phyloP scores from a whole-genome alignment of 306 rosid species.

The Prunus persica region Prunus_persica_NCBIv2 NC_034009.1:6116001-6116500 shows the following conservation, averaged over 20 bases:
- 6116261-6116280: slow-evolving; percentile 87
- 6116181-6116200: not conserved
- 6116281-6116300: slow-evolving; percentile 98
- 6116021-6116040: too few relatives aligned
- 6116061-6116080: too few relatives aligned
- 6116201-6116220: slow-evolving; percentile 2
- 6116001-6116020: too few relatives aligned
- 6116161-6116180: not conserved
- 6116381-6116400: not conserved
- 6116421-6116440: not conserved
- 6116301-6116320: slow-evolving; percentile 88
- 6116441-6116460: not conserved
- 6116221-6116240: slow-evolving; percentile 95
- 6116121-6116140: not conserved
- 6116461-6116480: not conserved
- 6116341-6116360: slow-evolving; percentile 16
- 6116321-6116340: slow-evolving; percentile 29
- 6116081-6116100: too few relatives aligned
- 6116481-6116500: not conserved
- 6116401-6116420: slow-evolving; percentile 11
- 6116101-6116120: too few relatives aligned
- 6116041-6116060: too few relatives aligned
- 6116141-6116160: not conserved
- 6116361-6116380: not conserved
- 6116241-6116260: slow-evolving; percentile 90